Conservation (phyloP, 495 filamentous ascomycete species). For the Chaetomium tenue region DNA sequence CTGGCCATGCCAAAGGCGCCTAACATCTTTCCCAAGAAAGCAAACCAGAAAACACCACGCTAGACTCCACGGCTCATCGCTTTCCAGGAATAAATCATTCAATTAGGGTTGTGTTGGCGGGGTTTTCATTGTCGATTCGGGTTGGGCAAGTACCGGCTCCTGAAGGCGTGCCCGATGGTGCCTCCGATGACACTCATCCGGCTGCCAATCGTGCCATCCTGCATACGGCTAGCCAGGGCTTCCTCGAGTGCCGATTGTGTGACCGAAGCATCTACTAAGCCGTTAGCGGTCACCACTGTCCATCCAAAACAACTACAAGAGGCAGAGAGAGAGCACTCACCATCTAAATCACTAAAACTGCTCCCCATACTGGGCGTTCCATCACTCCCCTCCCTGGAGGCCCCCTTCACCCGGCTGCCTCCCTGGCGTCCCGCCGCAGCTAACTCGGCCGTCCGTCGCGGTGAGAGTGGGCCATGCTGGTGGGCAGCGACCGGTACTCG, state of each 20-base stretch:
- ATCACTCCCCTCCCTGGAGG: constrained; percentile 68
- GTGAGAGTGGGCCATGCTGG: constrained; percentile 38
- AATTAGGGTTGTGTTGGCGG: background rate
- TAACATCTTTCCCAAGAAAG: background rate
- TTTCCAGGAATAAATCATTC: background rate
- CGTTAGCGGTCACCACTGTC: background rate
- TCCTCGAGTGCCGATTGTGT: constrained; percentile 94
- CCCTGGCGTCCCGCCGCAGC: constrained; percentile 51
- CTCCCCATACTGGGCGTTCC: constrained; percentile 95
- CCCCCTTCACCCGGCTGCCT: constrained; percentile 43
- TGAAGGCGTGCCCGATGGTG: constrained; percentile 60
- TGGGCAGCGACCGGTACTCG: background rate
- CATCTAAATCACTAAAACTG: constrained; percentile 95
- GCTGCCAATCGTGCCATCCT: constrained; percentile 69
- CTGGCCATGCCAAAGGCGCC: background rate
- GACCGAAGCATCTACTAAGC: constrained; percentile 73
- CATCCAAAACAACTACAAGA: background rate
- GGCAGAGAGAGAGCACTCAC: constrained; percentile 54
- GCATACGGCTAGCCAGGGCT: constrained; percentile 88
- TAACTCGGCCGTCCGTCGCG: constrained; percentile 57
- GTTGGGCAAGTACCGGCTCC: constrained; percentile 46
- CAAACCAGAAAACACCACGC: background rate
- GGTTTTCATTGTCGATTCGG: constrained; percentile 24
- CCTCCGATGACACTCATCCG: constrained; percentile 77
- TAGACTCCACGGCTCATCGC: too few relatives aligned